phyloP scores from a whole-genome alignment of 192 early-diverging fungal species.

The Mortierella alpina region DNA sequence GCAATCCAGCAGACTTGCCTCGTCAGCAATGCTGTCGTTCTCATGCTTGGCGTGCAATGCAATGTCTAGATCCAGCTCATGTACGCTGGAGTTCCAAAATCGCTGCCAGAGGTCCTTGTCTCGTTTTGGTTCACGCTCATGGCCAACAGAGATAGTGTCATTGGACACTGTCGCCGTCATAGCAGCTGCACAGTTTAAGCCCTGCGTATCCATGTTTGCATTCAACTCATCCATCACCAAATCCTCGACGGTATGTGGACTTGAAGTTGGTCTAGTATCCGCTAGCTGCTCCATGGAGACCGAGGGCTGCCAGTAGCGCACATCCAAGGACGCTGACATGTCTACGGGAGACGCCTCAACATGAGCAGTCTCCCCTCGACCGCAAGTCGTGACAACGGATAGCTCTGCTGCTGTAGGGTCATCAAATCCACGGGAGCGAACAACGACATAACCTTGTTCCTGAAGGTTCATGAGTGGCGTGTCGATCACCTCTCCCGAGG shows the following conservation, averaged over 20 bases:
- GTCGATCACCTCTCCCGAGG: background rate
- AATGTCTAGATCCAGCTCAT: too few relatives aligned
- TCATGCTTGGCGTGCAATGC: too few relatives aligned
- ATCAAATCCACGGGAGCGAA: background rate
- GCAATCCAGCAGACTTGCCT: too few relatives aligned
- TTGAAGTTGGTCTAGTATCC: background rate
- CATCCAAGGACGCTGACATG: conserved; percentile 2
- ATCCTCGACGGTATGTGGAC: background rate
- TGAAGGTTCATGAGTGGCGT: background rate
- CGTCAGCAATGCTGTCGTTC: too few relatives aligned
- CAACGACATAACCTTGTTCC: background rate
- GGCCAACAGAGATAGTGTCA: too few relatives aligned
- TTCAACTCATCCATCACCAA: background rate
- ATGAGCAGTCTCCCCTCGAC: background rate
- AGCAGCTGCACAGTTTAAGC: too few relatives aligned
- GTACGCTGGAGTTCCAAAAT: too few relatives aligned
- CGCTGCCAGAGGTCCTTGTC: too few relatives aligned
- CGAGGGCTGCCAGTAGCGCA: background rate
- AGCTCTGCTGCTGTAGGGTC: background rate
- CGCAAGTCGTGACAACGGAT: background rate
- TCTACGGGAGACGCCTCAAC: background rate
- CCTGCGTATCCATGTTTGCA: too few relatives aligned
- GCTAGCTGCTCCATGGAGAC: background rate
- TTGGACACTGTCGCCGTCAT: too few relatives aligned
- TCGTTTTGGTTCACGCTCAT: too few relatives aligned